phyloP scores from a whole-genome alignment of 768 basidiomycete genomes.

The Podaxis sp. region DNA sequence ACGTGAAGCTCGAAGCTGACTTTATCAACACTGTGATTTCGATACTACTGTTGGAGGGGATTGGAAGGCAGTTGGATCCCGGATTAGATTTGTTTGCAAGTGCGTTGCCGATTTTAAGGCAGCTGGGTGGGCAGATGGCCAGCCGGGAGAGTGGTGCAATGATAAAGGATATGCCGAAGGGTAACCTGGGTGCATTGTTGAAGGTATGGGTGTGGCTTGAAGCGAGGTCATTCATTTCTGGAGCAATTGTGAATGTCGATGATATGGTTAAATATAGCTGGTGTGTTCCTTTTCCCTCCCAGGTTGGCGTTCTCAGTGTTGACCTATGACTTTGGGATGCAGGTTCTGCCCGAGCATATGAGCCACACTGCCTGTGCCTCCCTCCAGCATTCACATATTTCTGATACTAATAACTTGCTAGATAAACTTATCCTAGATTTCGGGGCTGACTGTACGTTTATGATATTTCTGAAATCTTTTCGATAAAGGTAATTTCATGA shows the following conservation, averaged over 20 bases:
- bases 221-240: slow-evolving; percentile 79
- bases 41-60: slow-evolving; percentile 90
- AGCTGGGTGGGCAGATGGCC: slow-evolving; percentile 90
- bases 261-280: slow-evolving; percentile 83
- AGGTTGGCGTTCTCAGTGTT: neutral
- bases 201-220: slow-evolving; percentile 98
- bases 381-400: neutral
- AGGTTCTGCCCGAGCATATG: slow-evolving; percentile 28
- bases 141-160: slow-evolving; percentile 43
- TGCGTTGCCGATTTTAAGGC: slow-evolving; percentile 88
- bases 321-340: neutral
- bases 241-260: slow-evolving; percentile 78
- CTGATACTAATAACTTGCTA: neutral
- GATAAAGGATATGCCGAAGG: slow-evolving; percentile 54
- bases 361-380: neutral
- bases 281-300: slow-evolving; percentile 39
- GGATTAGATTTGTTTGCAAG: slow-evolving; percentile 92
- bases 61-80: slow-evolving; percentile 92
- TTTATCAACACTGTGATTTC: slow-evolving; percentile 98
- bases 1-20: slow-evolving; percentile 98
- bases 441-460: neutral
- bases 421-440: neutral
- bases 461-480: neutral
- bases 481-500: neutral
- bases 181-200: slow-evolving; percentile 78